These are phyloP conservation scores for Arthrobotrys conoides DNA, from an alignment of 2,329 filamentous ascomycete genomes.

Conservation along the genomic window DNA sequence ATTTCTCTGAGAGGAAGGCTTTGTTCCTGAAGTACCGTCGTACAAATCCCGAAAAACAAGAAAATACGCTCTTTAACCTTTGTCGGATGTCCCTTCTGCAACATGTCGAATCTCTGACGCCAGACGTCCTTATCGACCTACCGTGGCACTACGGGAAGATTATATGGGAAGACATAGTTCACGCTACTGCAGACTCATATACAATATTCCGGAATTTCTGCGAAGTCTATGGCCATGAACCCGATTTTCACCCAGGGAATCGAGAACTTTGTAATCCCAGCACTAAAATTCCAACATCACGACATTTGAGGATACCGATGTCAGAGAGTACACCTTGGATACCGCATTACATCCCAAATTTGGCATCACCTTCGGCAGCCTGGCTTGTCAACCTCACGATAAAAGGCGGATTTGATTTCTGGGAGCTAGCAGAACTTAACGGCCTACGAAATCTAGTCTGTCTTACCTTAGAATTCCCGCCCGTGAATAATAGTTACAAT, in stretches of 20 bases:
- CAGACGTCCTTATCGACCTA: constrained; percentile 39
- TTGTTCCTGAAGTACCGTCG: constrained; percentile 46
- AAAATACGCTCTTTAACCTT: constrained; percentile 48
- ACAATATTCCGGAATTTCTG: constrained; percentile 57
- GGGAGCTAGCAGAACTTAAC: constrained; percentile 48
- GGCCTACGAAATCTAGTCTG: constrained; percentile 43
- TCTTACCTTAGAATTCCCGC: constrained; percentile 31
- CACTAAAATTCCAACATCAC: constrained; percentile 14
- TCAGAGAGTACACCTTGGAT: constrained; percentile 37
- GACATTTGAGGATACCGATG: constrained; percentile 47
- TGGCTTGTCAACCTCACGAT: constrained; percentile 53
- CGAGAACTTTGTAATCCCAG: constrained; percentile 26
- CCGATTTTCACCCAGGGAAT: constrained; percentile 54
- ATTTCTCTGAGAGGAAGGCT: constrained; percentile 6
- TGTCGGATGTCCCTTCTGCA: constrained; percentile 43
- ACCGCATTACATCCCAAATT: constrained; percentile 40
- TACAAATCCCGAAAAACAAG: constrained; percentile 47
- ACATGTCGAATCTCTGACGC: constrained; percentile 54
- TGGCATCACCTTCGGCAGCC: constrained; percentile 24
- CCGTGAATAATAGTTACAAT: not conserved
- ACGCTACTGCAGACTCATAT: constrained; percentile 48
- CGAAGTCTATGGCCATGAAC: constrained; percentile 53
- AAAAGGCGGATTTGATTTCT: constrained; percentile 35
- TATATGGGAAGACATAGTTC: constrained; percentile 53
- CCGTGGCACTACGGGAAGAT: constrained; percentile 53